Evolutionary conservation across 768 basidiomycete genomes (phyloP).

Genomic region (Mycena floridula): DNA sequence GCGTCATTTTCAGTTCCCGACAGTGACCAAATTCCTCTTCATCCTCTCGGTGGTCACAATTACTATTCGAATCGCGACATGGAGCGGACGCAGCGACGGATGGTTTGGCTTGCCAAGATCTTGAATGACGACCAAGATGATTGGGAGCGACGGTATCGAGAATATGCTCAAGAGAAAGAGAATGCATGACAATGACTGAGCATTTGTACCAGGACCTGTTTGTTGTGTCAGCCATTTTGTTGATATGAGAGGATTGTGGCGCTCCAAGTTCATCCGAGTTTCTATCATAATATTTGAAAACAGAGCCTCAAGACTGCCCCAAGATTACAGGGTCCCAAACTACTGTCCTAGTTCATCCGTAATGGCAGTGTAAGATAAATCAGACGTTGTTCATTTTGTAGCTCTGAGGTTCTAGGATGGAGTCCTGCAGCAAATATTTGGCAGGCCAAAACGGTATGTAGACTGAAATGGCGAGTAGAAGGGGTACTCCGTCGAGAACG

Average conservation of each 20-base stretch:
- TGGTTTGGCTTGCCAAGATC: slow-evolving; percentile 36
- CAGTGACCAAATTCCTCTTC: slow-evolving; percentile 15
- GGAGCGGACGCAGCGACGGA: slow-evolving; percentile 33
- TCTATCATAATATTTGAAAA: too few species aligned
- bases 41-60: slow-evolving; percentile 55
- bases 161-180: neutral
- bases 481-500: neutral
- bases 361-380: too few species aligned
- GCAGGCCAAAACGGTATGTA: neutral
- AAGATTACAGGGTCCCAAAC: too few species aligned
- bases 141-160: slow-evolving; percentile 41
- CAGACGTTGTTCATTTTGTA: neutral
- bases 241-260: too few species aligned
- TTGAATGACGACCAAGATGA: slow-evolving; percentile 23
- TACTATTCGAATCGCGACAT: slow-evolving; percentile 55
- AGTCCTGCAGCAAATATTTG: neutral
- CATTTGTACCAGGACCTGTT: too few species aligned
- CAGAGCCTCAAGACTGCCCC: too few species aligned
- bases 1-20: slow-evolving; percentile 32
- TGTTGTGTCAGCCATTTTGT: too few species aligned
- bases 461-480: neutral
- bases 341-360: too few species aligned
- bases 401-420: neutral
- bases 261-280: too few species aligned
- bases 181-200: neutral